Evolutionary conservation across 1,139 yeast species (phyloP).

Genomic region (Pichia sp.): DNA sequence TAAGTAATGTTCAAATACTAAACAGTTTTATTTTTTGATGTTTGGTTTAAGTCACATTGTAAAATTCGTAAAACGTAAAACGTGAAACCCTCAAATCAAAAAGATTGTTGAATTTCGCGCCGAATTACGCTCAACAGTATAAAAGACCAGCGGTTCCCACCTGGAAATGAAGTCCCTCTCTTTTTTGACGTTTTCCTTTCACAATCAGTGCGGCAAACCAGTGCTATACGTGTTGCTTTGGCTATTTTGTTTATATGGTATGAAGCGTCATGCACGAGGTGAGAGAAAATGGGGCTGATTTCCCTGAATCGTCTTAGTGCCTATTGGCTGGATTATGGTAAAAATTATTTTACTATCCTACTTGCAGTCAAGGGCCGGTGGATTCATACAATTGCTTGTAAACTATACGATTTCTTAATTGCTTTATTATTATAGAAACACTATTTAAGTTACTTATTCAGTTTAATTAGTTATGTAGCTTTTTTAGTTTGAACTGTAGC

Average conservation of each 20-base stretch:
- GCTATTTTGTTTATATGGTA: slow-evolving; percentile 23
- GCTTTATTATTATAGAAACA: neutral
- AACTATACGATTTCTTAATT: neutral
- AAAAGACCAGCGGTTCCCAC: neutral
- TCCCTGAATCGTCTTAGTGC: slow-evolving; percentile 54
- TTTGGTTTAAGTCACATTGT: too few relatives aligned
- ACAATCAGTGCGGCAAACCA: slow-evolving; percentile 57
- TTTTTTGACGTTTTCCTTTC: neutral
- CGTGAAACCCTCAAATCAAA: neutral
- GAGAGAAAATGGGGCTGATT: slow-evolving; percentile 39
- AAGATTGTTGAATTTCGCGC: neutral
- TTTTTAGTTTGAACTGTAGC: slow-evolving; percentile 42
- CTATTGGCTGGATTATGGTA: slow-evolving; percentile 26
- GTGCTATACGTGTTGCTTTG: slow-evolving; percentile 61
- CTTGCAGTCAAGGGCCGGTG: slow-evolving; percentile 47
- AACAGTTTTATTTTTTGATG: too few relatives aligned
- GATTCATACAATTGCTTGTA: slow-evolving; percentile 40
- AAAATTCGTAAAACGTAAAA: too few relatives aligned
- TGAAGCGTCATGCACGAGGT: slow-evolving; percentile 63
- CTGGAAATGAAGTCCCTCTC: neutral
- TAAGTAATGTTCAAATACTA: too few relatives aligned
- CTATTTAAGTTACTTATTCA: neutral
- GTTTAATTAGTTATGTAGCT: slow-evolving; percentile 12
- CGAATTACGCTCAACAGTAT: neutral
- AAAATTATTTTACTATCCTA: slow-evolving; percentile 29